Evolutionary conservation across 148 eudicot species (phyloP).

Genomic region (Rhododendron ferrugineum): DNA sequence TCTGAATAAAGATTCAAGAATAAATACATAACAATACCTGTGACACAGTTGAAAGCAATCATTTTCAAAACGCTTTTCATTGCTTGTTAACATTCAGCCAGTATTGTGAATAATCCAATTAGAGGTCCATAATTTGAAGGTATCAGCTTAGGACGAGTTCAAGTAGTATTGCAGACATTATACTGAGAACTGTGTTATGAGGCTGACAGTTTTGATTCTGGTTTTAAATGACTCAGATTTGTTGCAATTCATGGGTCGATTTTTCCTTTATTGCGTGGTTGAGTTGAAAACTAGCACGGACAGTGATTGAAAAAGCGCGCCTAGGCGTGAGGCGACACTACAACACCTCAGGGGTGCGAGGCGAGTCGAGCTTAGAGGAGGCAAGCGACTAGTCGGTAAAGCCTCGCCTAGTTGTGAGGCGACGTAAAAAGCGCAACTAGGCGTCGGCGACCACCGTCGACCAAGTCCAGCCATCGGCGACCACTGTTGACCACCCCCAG

Average conservation of each 20-base stretch:
- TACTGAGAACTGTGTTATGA: not conserved
- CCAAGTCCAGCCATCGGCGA: too few species aligned
- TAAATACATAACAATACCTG: not conserved
- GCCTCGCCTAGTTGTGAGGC: too few species aligned
- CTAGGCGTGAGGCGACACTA: too few species aligned
- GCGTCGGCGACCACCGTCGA: too few species aligned
- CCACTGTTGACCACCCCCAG: too few species aligned
- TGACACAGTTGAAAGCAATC: not conserved
- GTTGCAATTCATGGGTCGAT: not conserved
- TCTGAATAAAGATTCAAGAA: not conserved
- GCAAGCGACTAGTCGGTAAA: too few species aligned
- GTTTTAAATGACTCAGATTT: not conserved
- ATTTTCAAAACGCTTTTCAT: not conserved
- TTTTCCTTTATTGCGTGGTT: not conserved
- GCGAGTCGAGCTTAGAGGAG: too few species aligned
- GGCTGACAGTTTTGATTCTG: not conserved
- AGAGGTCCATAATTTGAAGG: not conserved
- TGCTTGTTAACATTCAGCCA: not conserved
- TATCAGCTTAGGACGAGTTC: not conserved
- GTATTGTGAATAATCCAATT: not conserved
- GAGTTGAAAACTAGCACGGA: not conserved
- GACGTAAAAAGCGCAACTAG: too few species aligned
- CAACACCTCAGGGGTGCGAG: too few species aligned
- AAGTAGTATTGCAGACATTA: not conserved
- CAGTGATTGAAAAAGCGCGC: too few species aligned